Evolutionary conservation across 2,329 filamentous ascomycete species (phyloP), one percentile per base, ranked within the genome.

Genomic region (Dothistroma pini): DNA sequence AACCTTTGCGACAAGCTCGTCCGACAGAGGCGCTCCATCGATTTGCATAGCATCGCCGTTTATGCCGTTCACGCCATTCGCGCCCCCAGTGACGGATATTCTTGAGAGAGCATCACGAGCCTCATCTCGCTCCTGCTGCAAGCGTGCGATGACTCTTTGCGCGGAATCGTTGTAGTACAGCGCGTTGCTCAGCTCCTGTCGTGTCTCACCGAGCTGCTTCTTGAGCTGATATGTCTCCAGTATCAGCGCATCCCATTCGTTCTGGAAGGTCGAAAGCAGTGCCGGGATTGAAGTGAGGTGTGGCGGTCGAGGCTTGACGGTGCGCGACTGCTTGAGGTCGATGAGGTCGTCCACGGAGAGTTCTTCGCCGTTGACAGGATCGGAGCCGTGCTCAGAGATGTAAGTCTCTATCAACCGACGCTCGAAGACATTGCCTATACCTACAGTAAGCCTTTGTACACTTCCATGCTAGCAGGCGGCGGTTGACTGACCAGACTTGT

Each of bases 101-200:
- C 90, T 91, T 38, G 91, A 91, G 56, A 99, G 80, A 14, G 95
- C 91, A 76, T 95, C 89, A 66, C 93, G 84, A 51, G 95, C 93
- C 76, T 97, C 93, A 71, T 99, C 93, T 65, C 95, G 82, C 81
- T 99, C 95, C 74, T 86, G 89, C n/a, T 90, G 89, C 74, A 99
- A 75, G 53, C 93, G 86, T 66, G 92, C 92, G 77, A 99, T 96
- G 54, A 99, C 95, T 65, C 95, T 85, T 54, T 96, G 88, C n/a
- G 95, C 95, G 1, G 95, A 93, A 81, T 99, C 95, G 70, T 97
- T 91, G 78, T 97, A 93, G 78, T 99, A 99, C 25, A 99, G 83
- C 0, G 95, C 91, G 1, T 91, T 95, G 59, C 91, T 91, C 59
- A 99, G 85, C 80, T 99, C 95, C 78, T 97, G 93, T 67, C 93